These are phyloP conservation scores for Platanthera guangdongensis DNA, from an alignment of 106 monocot genomes.

Conservation along the genomic window DNA sequence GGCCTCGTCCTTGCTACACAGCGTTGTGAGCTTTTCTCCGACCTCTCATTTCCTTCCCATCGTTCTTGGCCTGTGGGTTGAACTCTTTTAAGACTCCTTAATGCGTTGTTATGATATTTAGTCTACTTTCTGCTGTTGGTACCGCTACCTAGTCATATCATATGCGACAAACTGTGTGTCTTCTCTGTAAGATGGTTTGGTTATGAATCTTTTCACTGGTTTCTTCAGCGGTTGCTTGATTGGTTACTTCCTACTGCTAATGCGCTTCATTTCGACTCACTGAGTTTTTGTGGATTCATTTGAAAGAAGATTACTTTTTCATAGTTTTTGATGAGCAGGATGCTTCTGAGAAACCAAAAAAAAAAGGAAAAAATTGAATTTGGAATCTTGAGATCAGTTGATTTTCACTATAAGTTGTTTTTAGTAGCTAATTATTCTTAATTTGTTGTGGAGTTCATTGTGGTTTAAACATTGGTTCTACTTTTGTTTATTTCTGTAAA, in stretches of 20 bases:
- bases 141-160: not conserved
- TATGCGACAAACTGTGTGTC: not conserved
- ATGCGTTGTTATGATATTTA: not conserved
- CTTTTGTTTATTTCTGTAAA: not conserved
- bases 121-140: not conserved
- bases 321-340: not conserved
- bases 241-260: not conserved
- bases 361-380: not conserved
- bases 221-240: not conserved
- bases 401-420: not conserved
- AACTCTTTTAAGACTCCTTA: not conserved
- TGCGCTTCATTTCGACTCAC: not conserved
- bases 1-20: not conserved
- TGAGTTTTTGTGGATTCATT: not conserved
- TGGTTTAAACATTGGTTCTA: not conserved
- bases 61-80: not conserved
- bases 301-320: not conserved
- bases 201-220: not conserved
- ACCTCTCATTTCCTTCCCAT: not conserved
- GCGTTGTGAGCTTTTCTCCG: not conserved
- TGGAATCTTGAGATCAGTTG: not conserved
- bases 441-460: not conserved
- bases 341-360: not conserved
- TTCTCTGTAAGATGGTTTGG: not conserved
- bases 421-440: not conserved